phyloP scores from a whole-genome alignment of 495 filamentous ascomycete species.

The Hypoxylon fragiforme region DNA sequence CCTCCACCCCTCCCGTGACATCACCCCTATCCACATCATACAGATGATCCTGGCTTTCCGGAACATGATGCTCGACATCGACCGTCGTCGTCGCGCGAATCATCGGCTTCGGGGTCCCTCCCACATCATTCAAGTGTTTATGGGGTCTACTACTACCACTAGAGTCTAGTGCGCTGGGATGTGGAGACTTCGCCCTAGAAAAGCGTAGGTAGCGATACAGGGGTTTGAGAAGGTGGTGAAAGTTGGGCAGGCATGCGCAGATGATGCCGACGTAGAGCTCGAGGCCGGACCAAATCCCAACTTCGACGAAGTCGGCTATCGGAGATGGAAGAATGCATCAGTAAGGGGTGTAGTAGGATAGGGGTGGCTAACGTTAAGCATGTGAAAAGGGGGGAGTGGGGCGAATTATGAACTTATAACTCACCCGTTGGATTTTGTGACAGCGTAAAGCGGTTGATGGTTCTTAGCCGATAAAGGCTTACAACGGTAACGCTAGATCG shows the following conservation, averaged over 20 bases:
- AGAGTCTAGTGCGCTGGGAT: neutral
- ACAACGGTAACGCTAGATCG: slow-evolving; percentile 4
- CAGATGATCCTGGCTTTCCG: neutral
- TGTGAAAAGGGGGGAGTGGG: neutral
- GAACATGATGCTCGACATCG: neutral
- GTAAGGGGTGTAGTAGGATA: neutral
- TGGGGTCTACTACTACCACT: neutral
- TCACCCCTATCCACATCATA: neutral
- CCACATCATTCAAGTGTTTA: neutral
- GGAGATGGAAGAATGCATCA: neutral
- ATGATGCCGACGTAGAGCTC: slow-evolving; percentile 48
- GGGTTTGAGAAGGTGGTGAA: slow-evolving; percentile 36
- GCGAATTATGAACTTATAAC: neutral
- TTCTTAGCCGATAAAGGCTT: slow-evolving; percentile 3
- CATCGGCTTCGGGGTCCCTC: neutral
- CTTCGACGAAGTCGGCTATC: slow-evolving; percentile 2
- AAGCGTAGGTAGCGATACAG: neutral
- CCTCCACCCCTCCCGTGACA: neutral
- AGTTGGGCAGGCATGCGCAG: slow-evolving; percentile 46
- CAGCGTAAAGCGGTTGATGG: slow-evolving; percentile 6
- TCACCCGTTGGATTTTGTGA: slow-evolving; percentile 7
- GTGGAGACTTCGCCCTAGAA: neutral
- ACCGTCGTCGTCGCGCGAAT: neutral
- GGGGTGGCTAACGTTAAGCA: neutral
- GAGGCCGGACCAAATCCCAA: slow-evolving; percentile 47